phyloP scores from a whole-genome alignment of 2,329 filamentous ascomycete genomes.

The Talaromyces sp. region DNA sequence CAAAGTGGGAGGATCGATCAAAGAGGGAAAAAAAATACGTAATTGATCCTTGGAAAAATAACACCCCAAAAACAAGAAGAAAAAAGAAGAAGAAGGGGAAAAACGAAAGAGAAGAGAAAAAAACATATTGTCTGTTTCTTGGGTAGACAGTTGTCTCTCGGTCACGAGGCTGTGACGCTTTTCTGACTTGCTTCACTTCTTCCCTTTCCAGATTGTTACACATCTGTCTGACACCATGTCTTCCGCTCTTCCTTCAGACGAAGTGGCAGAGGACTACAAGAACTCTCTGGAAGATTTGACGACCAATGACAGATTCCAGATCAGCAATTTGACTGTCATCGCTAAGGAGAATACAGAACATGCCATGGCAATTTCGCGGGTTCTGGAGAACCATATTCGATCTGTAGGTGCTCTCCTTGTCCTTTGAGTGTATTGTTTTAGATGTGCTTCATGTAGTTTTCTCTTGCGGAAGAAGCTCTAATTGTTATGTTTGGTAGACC shows the following conservation, averaged over 20 bases:
- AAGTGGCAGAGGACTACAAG: slow-evolving; percentile 92
- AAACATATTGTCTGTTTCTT: not conserved
- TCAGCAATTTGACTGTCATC: slow-evolving; percentile 95
- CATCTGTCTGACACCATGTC: slow-evolving; percentile 50
- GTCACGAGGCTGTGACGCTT: not conserved
- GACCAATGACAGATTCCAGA: slow-evolving; percentile 87
- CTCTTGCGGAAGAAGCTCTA: slow-evolving; percentile 22
- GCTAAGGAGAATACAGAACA: slow-evolving; percentile 96
- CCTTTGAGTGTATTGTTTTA: slow-evolving; percentile 1
- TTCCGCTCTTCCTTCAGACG: slow-evolving; percentile 60
- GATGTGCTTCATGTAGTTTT: slow-evolving; percentile 26
- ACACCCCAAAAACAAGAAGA: slow-evolving; percentile 1
- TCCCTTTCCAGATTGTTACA: not conserved
- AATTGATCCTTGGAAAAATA: slow-evolving; percentile 6
- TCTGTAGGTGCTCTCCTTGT: slow-evolving; percentile 61
- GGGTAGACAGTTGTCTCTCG: not conserved
- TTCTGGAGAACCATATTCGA: slow-evolving; percentile 87
- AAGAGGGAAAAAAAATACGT: not conserved
- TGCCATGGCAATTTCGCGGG: slow-evolving; percentile 85
- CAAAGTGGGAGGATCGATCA: slow-evolving; percentile 11
- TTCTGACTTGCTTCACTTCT: not conserved
- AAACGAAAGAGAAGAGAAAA: slow-evolving; percentile 8
- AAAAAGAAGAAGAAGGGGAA: not conserved
- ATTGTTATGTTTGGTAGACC: slow-evolving; percentile 54
- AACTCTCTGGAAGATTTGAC: slow-evolving; percentile 88